A percentile compares a stretch with the other conserved stretches of the same genome.
phyloP scores from a whole-genome alignment of 2,329 filamentous ascomycete species.

The Myriosclerotinia scirpicola region DNA sequence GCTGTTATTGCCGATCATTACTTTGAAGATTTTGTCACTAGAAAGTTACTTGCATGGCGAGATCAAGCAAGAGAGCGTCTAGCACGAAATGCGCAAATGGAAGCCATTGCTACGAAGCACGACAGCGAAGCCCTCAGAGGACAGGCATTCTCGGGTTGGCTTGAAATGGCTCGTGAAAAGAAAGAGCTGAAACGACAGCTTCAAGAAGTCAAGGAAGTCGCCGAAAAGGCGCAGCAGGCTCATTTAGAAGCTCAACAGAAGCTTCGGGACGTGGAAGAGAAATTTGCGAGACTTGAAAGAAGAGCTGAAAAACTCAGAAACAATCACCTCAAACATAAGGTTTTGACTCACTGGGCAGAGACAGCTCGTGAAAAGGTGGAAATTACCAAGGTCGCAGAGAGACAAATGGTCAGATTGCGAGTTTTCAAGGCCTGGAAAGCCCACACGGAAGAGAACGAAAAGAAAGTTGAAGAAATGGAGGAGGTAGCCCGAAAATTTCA shows the following conservation, averaged over 20 bases:
- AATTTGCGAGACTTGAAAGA: slow-evolving; percentile 56
- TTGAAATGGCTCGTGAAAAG: slow-evolving; percentile 39
- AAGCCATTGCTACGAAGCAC: slow-evolving; percentile 48
- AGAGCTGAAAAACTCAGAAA: slow-evolving; percentile 64
- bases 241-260: slow-evolving; percentile 23
- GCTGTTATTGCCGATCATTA: slow-evolving; percentile 34
- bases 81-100: slow-evolving; percentile 43
- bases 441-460: slow-evolving; percentile 50
- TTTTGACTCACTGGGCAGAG: slow-evolving; percentile 68
- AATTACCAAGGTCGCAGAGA: slow-evolving; percentile 65
- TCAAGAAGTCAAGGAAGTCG: background rate
- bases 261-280: slow-evolving; percentile 48
- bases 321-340: slow-evolving; percentile 62
- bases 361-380: slow-evolving; percentile 63
- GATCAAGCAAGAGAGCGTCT: slow-evolving; percentile 38
- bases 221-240: slow-evolving; percentile 9
- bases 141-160: slow-evolving; percentile 54
- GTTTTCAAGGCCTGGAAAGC: slow-evolving; percentile 70
- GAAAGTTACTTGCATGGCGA: slow-evolving; percentile 34
- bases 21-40: slow-evolving; percentile 26
- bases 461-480: slow-evolving; percentile 45
- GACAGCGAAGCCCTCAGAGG: slow-evolving; percentile 53
- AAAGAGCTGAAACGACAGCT: background rate
- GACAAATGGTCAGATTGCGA: slow-evolving; percentile 67
- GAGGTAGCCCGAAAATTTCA: slow-evolving; percentile 52